Evolutionary conservation across 176 grass and related monocot species (phyloP).

Genomic region (Poa annua): DNA sequence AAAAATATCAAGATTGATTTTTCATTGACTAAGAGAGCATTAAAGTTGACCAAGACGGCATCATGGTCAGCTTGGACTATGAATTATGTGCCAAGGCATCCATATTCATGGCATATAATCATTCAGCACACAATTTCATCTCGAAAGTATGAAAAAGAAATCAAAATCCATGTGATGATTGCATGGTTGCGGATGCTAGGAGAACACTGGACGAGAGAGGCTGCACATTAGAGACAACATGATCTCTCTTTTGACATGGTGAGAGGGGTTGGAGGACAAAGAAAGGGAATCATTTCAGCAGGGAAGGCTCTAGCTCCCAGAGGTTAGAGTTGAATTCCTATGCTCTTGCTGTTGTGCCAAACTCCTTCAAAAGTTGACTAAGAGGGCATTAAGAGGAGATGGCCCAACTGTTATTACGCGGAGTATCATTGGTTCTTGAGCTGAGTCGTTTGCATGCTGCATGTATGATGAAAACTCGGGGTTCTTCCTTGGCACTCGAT

Average conservation of each 20-base stretch:
- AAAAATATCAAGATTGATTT: neutral
- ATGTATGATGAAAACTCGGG: slow-evolving; percentile 46
- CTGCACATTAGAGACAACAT: slow-evolving; percentile 27
- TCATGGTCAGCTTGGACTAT: slow-evolving; percentile 36
- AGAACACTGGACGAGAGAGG: neutral
- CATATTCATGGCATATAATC: neutral
- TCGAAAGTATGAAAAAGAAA: neutral
- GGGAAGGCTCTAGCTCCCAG: neutral
- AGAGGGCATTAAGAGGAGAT: slow-evolving; percentile 29
- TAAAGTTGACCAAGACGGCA: neutral
- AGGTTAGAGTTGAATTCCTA: neutral
- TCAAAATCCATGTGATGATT: neutral
- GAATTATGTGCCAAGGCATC: neutral
- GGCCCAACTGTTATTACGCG: neutral
- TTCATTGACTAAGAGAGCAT: neutral
- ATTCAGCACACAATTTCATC: neutral
- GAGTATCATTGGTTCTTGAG: slow-evolving; percentile 46
- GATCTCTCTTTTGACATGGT: slow-evolving; percentile 34
- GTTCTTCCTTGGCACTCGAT: slow-evolving; percentile 41
- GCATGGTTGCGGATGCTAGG: neutral
- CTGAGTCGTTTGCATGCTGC: neutral
- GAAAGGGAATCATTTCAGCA: slow-evolving; percentile 44
- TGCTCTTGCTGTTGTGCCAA: neutral
- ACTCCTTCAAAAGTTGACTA: slow-evolving; percentile 10
- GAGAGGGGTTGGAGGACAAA: slow-evolving; percentile 14